These are phyloP conservation scores for Sistotremastrum niveocremeum DNA, from an alignment of 768 basidiomycete species.

Conservation along the genomic window DNA sequence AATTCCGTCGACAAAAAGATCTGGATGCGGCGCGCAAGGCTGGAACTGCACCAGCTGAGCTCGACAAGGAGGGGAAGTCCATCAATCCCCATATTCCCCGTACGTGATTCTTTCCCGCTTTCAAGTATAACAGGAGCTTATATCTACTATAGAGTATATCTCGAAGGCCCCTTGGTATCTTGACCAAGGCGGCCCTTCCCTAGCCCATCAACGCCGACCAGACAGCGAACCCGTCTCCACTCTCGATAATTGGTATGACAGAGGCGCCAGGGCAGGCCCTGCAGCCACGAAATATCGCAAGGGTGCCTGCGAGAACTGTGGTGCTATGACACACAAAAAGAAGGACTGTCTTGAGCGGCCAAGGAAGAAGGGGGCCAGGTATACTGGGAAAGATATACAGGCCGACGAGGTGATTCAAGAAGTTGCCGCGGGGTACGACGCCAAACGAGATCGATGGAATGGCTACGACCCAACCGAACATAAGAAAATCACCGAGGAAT, in stretches of 20 bases:
- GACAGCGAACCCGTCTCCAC: constrained; percentile 40
- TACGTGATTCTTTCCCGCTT: constrained; percentile 24
- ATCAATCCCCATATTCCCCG: constrained; percentile 99
- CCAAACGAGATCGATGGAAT: constrained; percentile 97
- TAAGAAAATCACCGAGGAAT: constrained; percentile 81
- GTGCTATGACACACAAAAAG: constrained; percentile 86
- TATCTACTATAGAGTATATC: constrained; percentile 70
- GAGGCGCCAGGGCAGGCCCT: constrained; percentile 72
- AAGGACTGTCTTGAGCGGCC: constrained; percentile 94
- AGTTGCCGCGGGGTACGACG: constrained; percentile 66
- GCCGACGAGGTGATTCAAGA: constrained; percentile 87
- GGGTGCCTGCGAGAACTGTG: constrained; percentile 98
- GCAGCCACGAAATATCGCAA: constrained; percentile 95
- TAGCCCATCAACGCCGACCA: constrained; percentile 85
- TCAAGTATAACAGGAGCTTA: constrained; percentile 1
- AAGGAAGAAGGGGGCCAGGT: constrained; percentile 91
- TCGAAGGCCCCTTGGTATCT: constrained; percentile 99
- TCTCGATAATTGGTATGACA: constrained; percentile 84
- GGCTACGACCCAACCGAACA: constrained; percentile 90
- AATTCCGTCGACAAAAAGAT: constrained; percentile 91
- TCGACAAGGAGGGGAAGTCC: constrained; percentile 88
- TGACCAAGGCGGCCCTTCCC: constrained; percentile 83
- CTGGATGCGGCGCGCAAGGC: constrained; percentile 97
- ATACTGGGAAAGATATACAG: constrained; percentile 76
- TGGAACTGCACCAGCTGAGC: constrained; percentile 90